Conservation (phyloP, 306 rosid genomes). For the Cicer chorassanicum region DNA sequence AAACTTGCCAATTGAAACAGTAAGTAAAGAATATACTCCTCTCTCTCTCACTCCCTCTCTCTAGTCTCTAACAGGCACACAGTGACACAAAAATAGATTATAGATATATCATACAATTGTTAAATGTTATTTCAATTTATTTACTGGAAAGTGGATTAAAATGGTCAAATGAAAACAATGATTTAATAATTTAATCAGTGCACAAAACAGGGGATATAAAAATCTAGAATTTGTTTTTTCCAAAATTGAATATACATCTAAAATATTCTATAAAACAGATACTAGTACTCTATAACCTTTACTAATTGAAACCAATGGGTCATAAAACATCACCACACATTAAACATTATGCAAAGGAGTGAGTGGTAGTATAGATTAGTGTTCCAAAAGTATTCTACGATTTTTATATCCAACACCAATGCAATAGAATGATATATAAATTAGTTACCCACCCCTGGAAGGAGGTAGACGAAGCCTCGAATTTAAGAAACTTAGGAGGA, state of each 20-base stretch:
- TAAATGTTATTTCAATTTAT: conserved; percentile 14
- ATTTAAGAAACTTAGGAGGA: conserved; percentile 5
- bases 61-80: not conserved
- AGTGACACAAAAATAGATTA: conserved; percentile 18
- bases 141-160: not conserved
- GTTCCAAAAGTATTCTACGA: conserved; percentile 29
- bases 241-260: conserved; percentile 14
- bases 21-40: not conserved
- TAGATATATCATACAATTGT: conserved; percentile 14
- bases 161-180: conserved; percentile 7
- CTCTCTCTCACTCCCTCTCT: not conserved
- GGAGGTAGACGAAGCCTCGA: not conserved
- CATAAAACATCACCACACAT: conserved; percentile 21
- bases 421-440: not conserved
- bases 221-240: not conserved
- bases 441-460: not conserved
- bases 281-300: not conserved
- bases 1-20: not conserved
- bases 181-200: not conserved
- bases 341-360: conserved; percentile 13
- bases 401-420: conserved; percentile 29
- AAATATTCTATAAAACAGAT: not conserved
- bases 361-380: not conserved
- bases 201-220: conserved; percentile 20
- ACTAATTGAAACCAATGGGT: not conserved